These are phyloP conservation scores for Trichoderma sp. DNA, from an alignment of 2,329 filamentous ascomycete genomes.

Conservation along the genomic window DNA sequence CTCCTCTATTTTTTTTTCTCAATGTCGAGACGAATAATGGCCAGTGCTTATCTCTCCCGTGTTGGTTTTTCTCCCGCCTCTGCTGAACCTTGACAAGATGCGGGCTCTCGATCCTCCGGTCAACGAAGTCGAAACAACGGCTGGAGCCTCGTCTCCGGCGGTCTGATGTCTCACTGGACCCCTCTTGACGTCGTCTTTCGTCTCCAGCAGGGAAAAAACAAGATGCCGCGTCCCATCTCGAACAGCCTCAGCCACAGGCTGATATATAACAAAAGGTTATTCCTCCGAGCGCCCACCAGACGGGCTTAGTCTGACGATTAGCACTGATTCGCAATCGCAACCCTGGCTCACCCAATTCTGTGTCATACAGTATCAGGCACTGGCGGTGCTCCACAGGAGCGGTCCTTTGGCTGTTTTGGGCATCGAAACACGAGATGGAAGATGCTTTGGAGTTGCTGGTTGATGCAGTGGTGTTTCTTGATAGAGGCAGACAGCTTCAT, in stretches of 20 bases:
- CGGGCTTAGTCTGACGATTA: slow-evolving; percentile 2
- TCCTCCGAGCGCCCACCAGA: neutral
- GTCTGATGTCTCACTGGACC: neutral
- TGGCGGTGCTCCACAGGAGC: neutral
- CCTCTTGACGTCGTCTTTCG: neutral
- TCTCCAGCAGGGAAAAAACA: neutral
- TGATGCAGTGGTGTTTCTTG: neutral
- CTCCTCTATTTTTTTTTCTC: neutral
- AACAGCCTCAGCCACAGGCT: neutral
- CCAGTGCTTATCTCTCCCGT: neutral
- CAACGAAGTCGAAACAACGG: neutral
- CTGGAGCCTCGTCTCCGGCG: neutral
- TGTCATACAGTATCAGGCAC: neutral
- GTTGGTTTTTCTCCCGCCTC: neutral
- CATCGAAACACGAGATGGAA: neutral
- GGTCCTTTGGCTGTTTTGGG: neutral
- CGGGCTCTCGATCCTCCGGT: neutral
- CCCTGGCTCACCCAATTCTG: slow-evolving; percentile 14
- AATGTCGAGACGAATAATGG: neutral
- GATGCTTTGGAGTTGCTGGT: neutral
- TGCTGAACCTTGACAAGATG: neutral
- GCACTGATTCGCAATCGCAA: slow-evolving; percentile 16
- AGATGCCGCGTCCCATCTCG: neutral
- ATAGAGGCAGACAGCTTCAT: too few relatives aligned
- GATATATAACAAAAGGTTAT: neutral